Base-by-base conservation (phyloP, 139 green algal genomes). In the Chlamydomonas schloesseri region DNA sequence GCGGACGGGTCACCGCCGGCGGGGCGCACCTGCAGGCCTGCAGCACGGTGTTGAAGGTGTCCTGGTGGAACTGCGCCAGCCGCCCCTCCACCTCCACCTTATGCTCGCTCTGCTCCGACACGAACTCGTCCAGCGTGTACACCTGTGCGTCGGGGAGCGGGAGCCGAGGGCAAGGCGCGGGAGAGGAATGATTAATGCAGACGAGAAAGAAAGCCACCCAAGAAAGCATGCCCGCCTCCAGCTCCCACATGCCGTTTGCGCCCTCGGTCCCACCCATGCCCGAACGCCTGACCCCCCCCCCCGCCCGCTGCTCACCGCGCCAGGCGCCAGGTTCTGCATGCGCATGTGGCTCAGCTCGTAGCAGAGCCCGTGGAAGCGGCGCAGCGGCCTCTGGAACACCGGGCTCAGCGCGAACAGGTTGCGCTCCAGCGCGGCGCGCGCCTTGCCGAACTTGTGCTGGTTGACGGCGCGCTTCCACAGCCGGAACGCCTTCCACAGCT, bases 401-500 rank as follows among this genome's bases (percentile, higher is more conserved):
- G 92, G 91, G 69, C 86, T 94, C 31, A 97, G 90, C 72, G 94
- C 46, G 88, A 97, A 97, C 62, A 97, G 93, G 90, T 94, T 93
- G 64, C 93, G 92, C 73, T 92, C 57, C 79, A 98, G 88, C 9
- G 71, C 67, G 14, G 75, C 64, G 57, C 88, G 92, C 47, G 91
- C 92, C 20, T 81, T 70, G n/a, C 65, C 18, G 24, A 94, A 93
- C 90, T 97, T 98, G 67, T 89, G 89, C 69, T 89, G 81, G 58
- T 90, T 91, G 17, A 98, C 91, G 42, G 88, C 75, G 37, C 88
- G 89, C 69, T 89, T 90, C 94, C 94, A 97, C 68, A 93, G 57
- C 50, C 89, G 83, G 92, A 97, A 97, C 9, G 67, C 83, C 86
- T 97, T 97, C 94, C 95, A 97, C 31, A 95, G 71, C 76, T 94